Evolutionary conservation across 1,139 yeast genomes (phyloP).

Genomic region (Scheffersomyces cryptocercus): DNA sequence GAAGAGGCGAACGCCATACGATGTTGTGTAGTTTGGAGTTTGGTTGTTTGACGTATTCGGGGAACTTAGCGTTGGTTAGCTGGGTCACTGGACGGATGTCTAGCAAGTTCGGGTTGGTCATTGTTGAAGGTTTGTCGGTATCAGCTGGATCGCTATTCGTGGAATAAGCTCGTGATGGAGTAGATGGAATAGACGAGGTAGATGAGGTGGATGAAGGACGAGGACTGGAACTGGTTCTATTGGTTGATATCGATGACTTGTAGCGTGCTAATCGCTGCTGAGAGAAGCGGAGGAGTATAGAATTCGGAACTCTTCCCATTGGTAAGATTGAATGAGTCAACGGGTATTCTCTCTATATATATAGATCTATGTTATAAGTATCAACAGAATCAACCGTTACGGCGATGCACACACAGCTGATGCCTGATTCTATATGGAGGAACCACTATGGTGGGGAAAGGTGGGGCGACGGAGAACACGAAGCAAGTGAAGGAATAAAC

Average conservation of each 20-base stretch:
- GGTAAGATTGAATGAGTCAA: neutral
- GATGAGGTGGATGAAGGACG: no score
- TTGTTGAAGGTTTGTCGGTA: neutral
- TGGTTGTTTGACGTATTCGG: constrained; percentile 46
- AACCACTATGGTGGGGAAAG: no score
- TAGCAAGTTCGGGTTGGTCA: neutral
- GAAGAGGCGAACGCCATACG: constrained; percentile 51
- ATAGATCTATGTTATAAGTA: no score
- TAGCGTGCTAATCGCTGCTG: neutral
- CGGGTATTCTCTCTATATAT: no score
- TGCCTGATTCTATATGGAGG: no score
- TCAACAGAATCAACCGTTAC: no score
- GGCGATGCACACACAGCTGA: no score
- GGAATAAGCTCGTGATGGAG: neutral
- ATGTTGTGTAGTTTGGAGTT: constrained; percentile 51
- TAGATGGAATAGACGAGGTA: no score
- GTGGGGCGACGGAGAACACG: no score
- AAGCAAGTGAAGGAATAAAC: no score
- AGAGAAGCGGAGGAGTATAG: neutral
- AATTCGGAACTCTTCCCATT: neutral
- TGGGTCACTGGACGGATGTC: constrained; percentile 9
- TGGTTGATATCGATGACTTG: neutral
- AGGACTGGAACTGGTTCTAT: neutral
- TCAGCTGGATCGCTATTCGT: neutral
- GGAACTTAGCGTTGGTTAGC: constrained; percentile 16